Conservation (phyloP, 345 rosid species). For the Rhizophora apiculata region DNA sequence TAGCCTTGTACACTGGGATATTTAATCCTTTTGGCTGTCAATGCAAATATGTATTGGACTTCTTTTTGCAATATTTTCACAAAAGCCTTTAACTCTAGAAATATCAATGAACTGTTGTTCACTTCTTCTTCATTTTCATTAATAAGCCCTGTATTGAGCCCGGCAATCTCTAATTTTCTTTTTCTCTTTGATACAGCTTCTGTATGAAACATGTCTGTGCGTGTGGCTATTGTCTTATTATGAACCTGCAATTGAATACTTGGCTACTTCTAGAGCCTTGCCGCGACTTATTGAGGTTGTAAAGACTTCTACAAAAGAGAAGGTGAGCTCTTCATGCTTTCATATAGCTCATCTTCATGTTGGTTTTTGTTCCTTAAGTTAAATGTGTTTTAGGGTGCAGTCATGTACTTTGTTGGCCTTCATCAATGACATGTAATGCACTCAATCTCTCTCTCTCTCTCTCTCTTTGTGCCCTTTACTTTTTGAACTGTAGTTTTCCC, state of each 20-base stretch:
- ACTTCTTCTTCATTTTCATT: neutral
- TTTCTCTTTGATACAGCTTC: slow-evolving; percentile 56
- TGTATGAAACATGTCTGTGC: slow-evolving; percentile 93
- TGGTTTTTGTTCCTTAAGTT: neutral
- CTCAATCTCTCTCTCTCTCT: neutral
- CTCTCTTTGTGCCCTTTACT: neutral
- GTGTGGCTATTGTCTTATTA: slow-evolving; percentile 87
- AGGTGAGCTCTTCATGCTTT: slow-evolving; percentile 46
- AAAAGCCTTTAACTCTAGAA: neutral
- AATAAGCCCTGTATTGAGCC: neutral
- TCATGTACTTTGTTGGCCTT: slow-evolving; percentile 1
- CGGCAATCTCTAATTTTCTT: neutral
- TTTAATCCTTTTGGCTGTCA: slow-evolving; percentile 4
- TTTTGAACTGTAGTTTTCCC: neutral
- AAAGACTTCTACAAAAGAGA: slow-evolving; percentile 87
- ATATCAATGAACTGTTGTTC: neutral
- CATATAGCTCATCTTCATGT: neutral
- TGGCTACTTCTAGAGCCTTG: slow-evolving; percentile 84
- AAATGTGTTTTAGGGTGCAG: slow-evolving; percentile 2
- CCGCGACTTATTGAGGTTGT: slow-evolving; percentile 77
- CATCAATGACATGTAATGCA: neutral
- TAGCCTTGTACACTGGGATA: too few relatives aligned
- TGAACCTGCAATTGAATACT: slow-evolving; percentile 84
- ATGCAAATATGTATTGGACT: neutral
- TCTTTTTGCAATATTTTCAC: neutral